Evolutionary conservation across 2,329 filamentous ascomycete genomes (phyloP).

Genomic region (Penicillium thymicola): DNA sequence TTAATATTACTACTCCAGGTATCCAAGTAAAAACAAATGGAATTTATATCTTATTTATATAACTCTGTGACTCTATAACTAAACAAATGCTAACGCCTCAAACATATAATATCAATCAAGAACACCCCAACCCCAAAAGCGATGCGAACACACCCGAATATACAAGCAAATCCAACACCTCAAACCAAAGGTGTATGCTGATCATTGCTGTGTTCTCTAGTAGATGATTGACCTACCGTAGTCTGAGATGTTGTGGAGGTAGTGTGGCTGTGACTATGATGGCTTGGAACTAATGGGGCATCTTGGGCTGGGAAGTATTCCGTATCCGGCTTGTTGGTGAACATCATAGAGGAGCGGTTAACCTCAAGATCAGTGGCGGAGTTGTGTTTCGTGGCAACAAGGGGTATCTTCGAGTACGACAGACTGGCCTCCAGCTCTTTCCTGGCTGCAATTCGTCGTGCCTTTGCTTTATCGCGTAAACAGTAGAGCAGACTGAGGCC

Average conservation of each 20-base stretch:
- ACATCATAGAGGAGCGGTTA: constrained; percentile 7
- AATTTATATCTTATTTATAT: no score
- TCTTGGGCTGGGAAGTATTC: neutral
- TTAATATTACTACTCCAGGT: no score
- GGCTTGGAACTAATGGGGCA: neutral
- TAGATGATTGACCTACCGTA: neutral
- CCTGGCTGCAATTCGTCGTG: constrained; percentile 10
- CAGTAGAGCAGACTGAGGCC: constrained; percentile 8
- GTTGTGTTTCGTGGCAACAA: neutral
- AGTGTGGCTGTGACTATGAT: neutral
- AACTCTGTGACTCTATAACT: neutral
- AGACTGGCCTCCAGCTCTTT: neutral
- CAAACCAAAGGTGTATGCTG: neutral
- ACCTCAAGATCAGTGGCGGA: neutral
- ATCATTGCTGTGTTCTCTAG: neutral
- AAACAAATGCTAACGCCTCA: neutral
- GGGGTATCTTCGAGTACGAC: neutral
- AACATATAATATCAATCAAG: neutral
- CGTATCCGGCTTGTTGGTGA: constrained; percentile 4
- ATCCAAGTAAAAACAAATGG: neutral
- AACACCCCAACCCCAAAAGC: neutral
- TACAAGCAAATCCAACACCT: neutral
- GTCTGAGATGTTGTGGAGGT: neutral
- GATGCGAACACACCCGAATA: neutral
- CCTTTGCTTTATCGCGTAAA: constrained; percentile 2